Base-by-base conservation (phyloP, 768 basidiomycete species). In the Termitomyces titanicus region DNA sequence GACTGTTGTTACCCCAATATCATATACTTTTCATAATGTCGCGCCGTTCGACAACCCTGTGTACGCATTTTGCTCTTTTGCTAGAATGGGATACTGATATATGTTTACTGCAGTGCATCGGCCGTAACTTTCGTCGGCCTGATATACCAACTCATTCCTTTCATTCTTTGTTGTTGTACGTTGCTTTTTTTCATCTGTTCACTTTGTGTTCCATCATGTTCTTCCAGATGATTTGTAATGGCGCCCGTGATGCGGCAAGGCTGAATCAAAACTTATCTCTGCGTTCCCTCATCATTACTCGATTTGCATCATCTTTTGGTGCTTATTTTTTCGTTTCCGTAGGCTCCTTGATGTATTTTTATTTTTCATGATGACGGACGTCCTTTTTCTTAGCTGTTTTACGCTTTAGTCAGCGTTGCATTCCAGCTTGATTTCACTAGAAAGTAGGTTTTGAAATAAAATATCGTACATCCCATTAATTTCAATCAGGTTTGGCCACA, bases 21-120 rank as follows among this genome's bases (percentile, higher is more conserved):
- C 64, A 33, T 86, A 78, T 59, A 75, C 66, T 0, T 45, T 82
- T 9, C 43, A 70, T 50, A 85, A 87, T 56, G 55, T 83, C 1
- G 67, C 74, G 17, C 83, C 86, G 0, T 88, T 86, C 54, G 76
- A 86, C 58, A 64, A 77, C 12, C 79, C 84, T 22, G 78, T 81
- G 82, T 85, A 69, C 15, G 80, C 69, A 29, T 8, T 68, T 25
- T 4, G 5, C 15, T 17, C 29, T 6, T 27, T 15, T 6, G 7
- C 5, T 20, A 1, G n/a, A 5, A 17, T 9, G 5, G 4, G 3
- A n/a, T n/a, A 24, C 7, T 42, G 40, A 49, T 33, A 47, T 20
- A 15, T 13, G 3, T 44, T 13, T 3, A 25, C 22, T 34, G 11
- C 54, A 83, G 81, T 18, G 83, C 82, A 7, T 67, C 37, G 25